These are phyloP conservation scores for Rhizopus arrhizus DNA, from an alignment of 371 early-diverging fungal species.

Conservation along the genomic window DNA sequence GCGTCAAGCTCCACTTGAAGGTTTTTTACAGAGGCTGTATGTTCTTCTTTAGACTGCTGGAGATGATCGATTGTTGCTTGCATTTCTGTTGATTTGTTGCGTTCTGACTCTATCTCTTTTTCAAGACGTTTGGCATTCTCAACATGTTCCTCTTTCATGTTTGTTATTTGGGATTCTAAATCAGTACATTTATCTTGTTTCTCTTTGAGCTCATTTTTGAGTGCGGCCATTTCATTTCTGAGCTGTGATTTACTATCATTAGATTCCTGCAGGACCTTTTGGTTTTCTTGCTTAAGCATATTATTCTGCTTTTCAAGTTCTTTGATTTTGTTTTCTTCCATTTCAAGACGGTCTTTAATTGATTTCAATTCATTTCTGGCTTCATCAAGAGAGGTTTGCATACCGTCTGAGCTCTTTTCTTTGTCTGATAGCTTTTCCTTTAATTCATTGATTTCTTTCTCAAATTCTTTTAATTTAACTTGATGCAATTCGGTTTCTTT, in stretches of 20 bases:
- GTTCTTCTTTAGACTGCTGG: constrained; percentile 6
- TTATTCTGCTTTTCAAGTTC: not conserved
- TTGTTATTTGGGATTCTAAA: not conserved
- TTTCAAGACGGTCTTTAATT: not conserved
- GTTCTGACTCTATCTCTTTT: constrained; percentile 3
- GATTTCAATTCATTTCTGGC: not conserved
- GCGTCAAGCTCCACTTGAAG: not conserved
- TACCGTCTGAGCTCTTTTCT: not conserved
- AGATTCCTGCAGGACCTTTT: not conserved
- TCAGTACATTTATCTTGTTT: not conserved
- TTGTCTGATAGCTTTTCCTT: constrained; percentile 8
- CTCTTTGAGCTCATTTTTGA: not conserved
- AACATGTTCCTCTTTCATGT: not conserved
- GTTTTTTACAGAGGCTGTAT: not conserved
- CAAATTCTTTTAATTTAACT: not conserved
- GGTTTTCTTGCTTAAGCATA: not conserved
- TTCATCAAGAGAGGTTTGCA: not conserved
- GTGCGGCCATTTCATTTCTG: not conserved
- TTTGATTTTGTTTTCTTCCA: constrained; percentile 6
- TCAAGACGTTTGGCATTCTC: not conserved
- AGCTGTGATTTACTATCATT: not conserved
- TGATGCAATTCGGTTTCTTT: not conserved
- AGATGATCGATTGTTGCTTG: constrained; percentile 9
- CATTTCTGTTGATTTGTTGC: not conserved
- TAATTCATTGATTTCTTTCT: not conserved